Percentiles rank a stretch among this genome's conserved stretches.
These are phyloP conservation scores for Aspergillus sp. DNA, from an alignment of 2,329 filamentous ascomycete genomes.

Conservation along the genomic window DNA sequence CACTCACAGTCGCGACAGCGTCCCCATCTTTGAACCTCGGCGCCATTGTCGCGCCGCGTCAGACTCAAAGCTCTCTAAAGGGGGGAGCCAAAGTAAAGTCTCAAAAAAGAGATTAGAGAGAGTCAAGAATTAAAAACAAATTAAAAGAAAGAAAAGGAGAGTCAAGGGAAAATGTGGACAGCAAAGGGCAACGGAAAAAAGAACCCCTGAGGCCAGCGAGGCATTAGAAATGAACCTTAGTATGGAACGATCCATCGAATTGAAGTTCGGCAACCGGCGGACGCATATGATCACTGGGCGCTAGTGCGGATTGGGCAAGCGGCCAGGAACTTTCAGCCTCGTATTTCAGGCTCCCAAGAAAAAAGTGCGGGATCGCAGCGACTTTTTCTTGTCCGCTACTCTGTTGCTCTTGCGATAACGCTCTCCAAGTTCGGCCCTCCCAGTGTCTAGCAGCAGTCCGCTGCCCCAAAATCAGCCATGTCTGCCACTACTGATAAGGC, in stretches of 20 bases:
- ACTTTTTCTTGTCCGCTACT: conserved; percentile 28
- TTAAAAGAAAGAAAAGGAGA: conserved; percentile 25
- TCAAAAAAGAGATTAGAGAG: conserved; percentile 22
- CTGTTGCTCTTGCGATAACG: conserved; percentile 2
- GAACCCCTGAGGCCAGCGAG: conserved; percentile 30
- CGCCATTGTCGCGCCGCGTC: conserved; percentile 50
- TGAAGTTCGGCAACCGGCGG: conserved; percentile 20
- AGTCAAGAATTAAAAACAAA: conserved; percentile 24
- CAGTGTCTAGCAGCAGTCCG: neutral
- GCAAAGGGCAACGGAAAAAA: conserved; percentile 18
- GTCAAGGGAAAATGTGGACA: conserved; percentile 15
- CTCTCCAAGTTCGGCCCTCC: neutral
- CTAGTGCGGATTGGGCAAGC: conserved; percentile 21
- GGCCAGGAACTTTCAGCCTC: conserved; percentile 13
- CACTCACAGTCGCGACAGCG: conserved; percentile 58
- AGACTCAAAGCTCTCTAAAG: conserved; percentile 14
- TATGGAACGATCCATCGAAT: conserved; percentile 6
- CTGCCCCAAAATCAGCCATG: conserved; percentile 52
- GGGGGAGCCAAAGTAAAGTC: conserved; percentile 17
- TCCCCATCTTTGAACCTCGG: conserved; percentile 64
- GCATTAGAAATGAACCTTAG: conserved; percentile 18
- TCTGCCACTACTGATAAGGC: conserved; percentile 87
- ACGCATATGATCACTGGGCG: conserved; percentile 2
- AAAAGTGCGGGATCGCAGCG: conserved; percentile 31
- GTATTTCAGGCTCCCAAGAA: conserved; percentile 18